Conservation (phyloP, 371 early-diverging fungal species). For the Chytridiales sp. region DNA sequence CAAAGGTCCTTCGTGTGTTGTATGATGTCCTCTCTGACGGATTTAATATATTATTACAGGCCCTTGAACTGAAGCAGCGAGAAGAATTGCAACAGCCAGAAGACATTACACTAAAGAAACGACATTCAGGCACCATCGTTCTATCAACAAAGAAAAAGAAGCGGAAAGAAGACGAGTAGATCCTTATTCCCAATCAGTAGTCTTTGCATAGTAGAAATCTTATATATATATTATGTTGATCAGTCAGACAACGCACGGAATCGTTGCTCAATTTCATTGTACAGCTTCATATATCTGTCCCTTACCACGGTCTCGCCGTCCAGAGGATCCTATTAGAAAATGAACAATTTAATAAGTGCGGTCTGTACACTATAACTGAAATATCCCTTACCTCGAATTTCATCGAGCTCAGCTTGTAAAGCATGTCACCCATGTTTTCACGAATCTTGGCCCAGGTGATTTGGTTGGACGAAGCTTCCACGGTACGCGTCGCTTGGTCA, state of each 20-base stretch:
- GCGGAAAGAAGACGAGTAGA: no score
- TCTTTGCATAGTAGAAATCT: slow-evolving; percentile 4
- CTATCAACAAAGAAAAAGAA: no score
- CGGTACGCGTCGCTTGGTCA: slow-evolving; percentile 88
- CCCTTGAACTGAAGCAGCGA: no score
- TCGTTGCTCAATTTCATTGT: slow-evolving; percentile 95
- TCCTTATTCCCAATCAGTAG: no score
- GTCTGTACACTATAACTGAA: slow-evolving; percentile 1
- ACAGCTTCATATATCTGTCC: slow-evolving; percentile 80
- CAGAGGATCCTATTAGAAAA: slow-evolving; percentile 72
- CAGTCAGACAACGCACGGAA: slow-evolving; percentile 80
- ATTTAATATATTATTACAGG: no score
- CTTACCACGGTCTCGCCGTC: slow-evolving; percentile 87
- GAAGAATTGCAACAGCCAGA: no score
- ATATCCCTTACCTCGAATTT: slow-evolving; percentile 83
- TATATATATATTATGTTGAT: slow-evolving; percentile 4
- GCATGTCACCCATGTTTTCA: slow-evolving; percentile 88
- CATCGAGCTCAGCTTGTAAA: slow-evolving; percentile 98
- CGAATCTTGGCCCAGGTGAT: slow-evolving; percentile 96
- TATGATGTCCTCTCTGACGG: not conserved
- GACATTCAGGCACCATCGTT: no score
- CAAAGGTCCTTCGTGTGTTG: not conserved
- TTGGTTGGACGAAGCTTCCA: slow-evolving; percentile 85
- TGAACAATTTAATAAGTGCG: slow-evolving; percentile 1
- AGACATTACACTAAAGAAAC: no score